Evolutionary conservation across 2,329 filamentous ascomycete species (phyloP).

Genomic region (Microdochium bolleyi): DNA sequence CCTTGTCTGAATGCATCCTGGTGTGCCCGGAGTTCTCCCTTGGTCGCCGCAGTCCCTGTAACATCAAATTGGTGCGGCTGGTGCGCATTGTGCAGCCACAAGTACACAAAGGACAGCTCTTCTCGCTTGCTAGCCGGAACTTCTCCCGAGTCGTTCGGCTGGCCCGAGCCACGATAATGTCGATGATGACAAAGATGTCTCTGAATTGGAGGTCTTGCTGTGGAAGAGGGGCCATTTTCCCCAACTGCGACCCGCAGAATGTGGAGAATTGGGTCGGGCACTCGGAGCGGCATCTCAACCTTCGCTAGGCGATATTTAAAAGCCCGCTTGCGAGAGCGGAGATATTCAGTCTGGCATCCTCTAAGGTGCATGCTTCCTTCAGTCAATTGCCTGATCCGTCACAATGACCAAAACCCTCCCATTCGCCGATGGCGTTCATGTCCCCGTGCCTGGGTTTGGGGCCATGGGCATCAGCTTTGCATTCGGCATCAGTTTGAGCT

Average conservation of each 20-base stretch:
- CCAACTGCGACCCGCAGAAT: background rate
- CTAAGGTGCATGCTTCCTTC: background rate
- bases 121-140: background rate
- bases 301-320: background rate
- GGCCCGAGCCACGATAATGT: background rate
- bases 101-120: background rate
- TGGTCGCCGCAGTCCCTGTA: background rate
- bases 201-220: no score
- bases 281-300: background rate
- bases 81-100: no score
- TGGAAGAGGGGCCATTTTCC: no score
- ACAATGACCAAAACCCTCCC: background rate
- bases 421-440: background rate
- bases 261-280: background rate
- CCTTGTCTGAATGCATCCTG: background rate
- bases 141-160: background rate
- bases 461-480: background rate
- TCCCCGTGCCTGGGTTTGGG: background rate
- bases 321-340: background rate
- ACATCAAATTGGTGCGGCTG: no score
- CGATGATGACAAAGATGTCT: no score
- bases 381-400: background rate
- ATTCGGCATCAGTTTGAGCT: background rate
- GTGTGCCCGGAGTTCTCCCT: background rate
- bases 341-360: background rate